These are phyloP conservation scores for Barnettozyma salicaria DNA, from an alignment of 805 yeast genomes.

Conservation along the genomic window DNA sequence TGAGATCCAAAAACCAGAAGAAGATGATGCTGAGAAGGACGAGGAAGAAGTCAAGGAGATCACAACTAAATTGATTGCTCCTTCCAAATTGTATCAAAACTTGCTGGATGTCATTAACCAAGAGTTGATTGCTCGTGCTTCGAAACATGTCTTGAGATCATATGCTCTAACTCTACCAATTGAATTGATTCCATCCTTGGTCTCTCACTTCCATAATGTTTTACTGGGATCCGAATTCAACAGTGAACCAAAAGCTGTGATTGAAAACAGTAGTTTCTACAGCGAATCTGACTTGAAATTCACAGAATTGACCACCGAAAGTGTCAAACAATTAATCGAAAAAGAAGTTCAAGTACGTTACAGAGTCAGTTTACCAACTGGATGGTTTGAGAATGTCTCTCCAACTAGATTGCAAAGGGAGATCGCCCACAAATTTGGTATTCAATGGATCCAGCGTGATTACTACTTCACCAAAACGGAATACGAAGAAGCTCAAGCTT, in stretches of 20 bases:
- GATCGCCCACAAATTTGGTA: slow-evolving; percentile 72
- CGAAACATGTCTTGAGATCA: slow-evolving; percentile 65
- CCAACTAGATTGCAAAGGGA: slow-evolving; percentile 54
- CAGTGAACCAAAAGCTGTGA: slow-evolving; percentile 32
- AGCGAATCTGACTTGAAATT: slow-evolving; percentile 36
- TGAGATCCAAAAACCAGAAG: slow-evolving; percentile 9
- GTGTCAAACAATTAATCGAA: slow-evolving; percentile 40
- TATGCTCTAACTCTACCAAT: slow-evolving; percentile 42
- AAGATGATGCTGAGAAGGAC: slow-evolving; percentile 19
- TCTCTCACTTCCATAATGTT: slow-evolving; percentile 67
- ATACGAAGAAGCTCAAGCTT: slow-evolving; percentile 26
- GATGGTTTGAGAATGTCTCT: slow-evolving; percentile 39
- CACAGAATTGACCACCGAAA: slow-evolving; percentile 39
- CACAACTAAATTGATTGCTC: slow-evolving; percentile 6
- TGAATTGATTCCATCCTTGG: slow-evolving; percentile 49
- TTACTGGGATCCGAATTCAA: slow-evolving; percentile 51
- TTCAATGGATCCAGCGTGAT: slow-evolving; percentile 62
- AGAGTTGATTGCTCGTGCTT: slow-evolving; percentile 77
- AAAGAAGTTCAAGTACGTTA: slow-evolving; percentile 55
- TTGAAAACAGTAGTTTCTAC: slow-evolving; percentile 42
- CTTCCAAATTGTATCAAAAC: slow-evolving; percentile 13
- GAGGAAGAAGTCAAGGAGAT: slow-evolving; percentile 12
- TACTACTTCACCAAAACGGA: slow-evolving; percentile 37
- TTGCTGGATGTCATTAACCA: slow-evolving; percentile 17
- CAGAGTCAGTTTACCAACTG: slow-evolving; percentile 48